Percentiles rank a stretch among this genome's conserved stretches.
Conservation (phyloP, 176 grass and related monocot genomes). For the Areca catechu region DNA sequence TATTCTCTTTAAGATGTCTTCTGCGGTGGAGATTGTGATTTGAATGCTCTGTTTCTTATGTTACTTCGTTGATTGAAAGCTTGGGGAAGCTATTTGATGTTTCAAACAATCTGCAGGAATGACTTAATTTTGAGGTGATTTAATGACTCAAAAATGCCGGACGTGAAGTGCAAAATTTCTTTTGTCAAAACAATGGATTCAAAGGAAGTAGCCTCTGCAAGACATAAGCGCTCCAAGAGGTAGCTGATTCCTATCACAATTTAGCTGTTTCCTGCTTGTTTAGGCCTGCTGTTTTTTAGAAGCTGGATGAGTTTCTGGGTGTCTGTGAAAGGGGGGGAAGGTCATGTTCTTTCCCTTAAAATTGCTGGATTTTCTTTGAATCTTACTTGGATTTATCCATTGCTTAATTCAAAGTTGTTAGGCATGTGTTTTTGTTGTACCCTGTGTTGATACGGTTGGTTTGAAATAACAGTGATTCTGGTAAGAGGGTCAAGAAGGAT, state of each 20-base stretch:
- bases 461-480: slow-evolving; percentile 26
- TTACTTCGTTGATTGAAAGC: no score
- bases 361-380: no score
- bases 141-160: not conserved
- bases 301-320: not conserved
- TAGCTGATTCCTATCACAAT: not conserved
- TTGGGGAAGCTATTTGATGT: no score
- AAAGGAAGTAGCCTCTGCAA: not conserved
- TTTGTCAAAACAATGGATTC: not conserved
- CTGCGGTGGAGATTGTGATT: no score
- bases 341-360: no score
- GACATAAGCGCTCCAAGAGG: slow-evolving; percentile 14
- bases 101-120: no score
- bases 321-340: not conserved
- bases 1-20: no score
- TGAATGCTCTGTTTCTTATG: no score
- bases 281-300: not conserved
- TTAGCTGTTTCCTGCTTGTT: not conserved
- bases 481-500: slow-evolving; percentile 16
- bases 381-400: not conserved
- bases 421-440: not conserved
- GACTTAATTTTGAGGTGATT: not conserved
- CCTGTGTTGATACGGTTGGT: not conserved
- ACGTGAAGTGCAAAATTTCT: not conserved
- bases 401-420: slow-evolving; percentile 10